Evolutionary conservation across 441 rosid genomes (phyloP).

Genomic region (Adansonia gregorii): DNA sequence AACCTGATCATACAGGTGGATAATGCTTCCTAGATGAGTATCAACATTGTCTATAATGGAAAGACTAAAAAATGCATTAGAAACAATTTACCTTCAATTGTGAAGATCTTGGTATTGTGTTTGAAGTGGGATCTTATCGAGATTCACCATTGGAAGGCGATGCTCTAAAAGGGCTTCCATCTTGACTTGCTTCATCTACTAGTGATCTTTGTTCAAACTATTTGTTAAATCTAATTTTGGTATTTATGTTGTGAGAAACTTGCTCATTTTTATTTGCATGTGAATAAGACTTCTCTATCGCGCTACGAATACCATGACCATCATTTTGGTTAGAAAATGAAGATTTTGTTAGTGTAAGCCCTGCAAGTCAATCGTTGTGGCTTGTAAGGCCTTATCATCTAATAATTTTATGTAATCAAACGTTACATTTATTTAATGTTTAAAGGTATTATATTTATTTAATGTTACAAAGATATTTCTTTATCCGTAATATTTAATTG

Average conservation of each 20-base stretch:
- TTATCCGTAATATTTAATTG: too few relatives aligned
- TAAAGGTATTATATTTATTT: too few relatives aligned
- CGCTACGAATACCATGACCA: background rate
- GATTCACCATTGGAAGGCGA: background rate
- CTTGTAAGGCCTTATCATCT: too few relatives aligned
- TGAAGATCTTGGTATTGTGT: background rate
- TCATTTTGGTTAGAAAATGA: conserved; percentile 1
- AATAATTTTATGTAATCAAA: too few relatives aligned
- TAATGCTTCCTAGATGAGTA: background rate
- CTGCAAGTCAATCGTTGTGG: too few relatives aligned
- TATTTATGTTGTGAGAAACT: background rate
- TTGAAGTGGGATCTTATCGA: background rate
- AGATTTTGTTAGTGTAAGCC: background rate
- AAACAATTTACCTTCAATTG: conserved; percentile 22
- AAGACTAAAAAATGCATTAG: background rate
- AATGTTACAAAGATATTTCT: too few relatives aligned
- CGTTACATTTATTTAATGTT: too few relatives aligned
- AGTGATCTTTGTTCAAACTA: background rate
- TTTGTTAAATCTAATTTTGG: background rate
- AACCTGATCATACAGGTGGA: background rate
- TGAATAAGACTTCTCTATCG: background rate
- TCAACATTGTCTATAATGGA: background rate
- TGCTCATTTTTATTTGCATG: conserved; percentile 7
- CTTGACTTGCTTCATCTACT: background rate
- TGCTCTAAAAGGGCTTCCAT: background rate